phyloP scores from a whole-genome alignment of 2,329 filamentous ascomycete genomes.

The Xylogone sp. region DNA sequence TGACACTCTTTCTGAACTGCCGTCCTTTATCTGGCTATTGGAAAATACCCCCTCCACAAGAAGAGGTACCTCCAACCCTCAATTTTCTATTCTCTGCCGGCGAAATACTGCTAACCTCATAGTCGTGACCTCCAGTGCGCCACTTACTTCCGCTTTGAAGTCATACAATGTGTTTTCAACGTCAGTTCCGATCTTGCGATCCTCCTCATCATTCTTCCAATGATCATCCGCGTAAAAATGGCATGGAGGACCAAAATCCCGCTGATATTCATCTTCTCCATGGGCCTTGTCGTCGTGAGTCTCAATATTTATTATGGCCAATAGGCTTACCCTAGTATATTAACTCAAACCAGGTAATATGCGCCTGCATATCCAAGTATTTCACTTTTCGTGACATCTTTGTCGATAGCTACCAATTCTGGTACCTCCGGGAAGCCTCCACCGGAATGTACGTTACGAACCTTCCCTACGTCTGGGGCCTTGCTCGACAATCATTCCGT shows the following conservation, averaged over 20 bases:
- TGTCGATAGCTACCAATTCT: constrained; percentile 31
- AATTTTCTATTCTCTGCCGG: constrained; percentile 11
- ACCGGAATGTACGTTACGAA: constrained; percentile 51
- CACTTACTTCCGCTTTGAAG: constrained; percentile 51
- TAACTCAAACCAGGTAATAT: constrained; percentile 35
- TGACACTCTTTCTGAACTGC: constrained; percentile 45
- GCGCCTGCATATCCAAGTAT: constrained; percentile 43
- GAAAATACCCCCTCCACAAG: constrained; percentile 45
- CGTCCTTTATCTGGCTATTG: constrained; percentile 52
- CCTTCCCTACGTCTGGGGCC: constrained; percentile 43
- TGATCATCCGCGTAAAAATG: constrained; percentile 46
- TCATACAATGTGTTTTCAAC: constrained; percentile 54
- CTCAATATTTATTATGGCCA: not conserved
- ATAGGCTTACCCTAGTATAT: not conserved
- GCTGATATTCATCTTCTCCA: constrained; percentile 40
- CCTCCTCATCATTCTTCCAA: constrained; percentile 51
- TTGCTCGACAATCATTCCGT: constrained; percentile 32
- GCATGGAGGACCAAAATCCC: constrained; percentile 46
- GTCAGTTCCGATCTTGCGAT: constrained; percentile 56
- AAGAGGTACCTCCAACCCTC: constrained; percentile 28
- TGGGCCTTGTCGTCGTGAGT: constrained; percentile 43
- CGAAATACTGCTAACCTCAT: not conserved
- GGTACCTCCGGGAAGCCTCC: constrained; percentile 48
- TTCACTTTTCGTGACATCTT: constrained; percentile 34
- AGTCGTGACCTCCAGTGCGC: constrained; percentile 44